phyloP scores from a whole-genome alignment of 2,329 filamentous ascomycete genomes.

The Ceratocystis ficicola region DNA sequence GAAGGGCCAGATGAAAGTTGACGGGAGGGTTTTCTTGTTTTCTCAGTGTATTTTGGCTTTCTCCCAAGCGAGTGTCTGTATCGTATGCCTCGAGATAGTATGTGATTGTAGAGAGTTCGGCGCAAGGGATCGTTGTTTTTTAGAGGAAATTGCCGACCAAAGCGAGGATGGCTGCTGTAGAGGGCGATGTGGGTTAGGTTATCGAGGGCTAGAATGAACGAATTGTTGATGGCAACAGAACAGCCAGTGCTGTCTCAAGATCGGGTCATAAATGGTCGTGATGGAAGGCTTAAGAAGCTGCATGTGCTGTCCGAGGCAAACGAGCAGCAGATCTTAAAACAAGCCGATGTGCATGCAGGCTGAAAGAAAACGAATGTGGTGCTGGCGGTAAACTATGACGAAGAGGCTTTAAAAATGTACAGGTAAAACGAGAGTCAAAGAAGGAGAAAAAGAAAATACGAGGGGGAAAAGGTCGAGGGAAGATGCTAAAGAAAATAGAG shows the following conservation, averaged over 20 bases:
- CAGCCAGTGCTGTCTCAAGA: background rate
- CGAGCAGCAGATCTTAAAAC: background rate
- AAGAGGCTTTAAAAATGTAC: constrained; percentile 13
- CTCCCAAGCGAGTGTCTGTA: no score
- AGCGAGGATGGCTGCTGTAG: no score
- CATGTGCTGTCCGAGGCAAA: background rate
- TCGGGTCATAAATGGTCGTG: background rate
- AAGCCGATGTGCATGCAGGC: background rate
- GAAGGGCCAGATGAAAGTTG: background rate
- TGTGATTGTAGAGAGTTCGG: no score
- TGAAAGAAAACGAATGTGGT: constrained; percentile 2
- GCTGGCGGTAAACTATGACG: constrained; percentile 4
- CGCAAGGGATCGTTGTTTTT: no score
- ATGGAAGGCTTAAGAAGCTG: background rate
- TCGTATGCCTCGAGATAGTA: no score
- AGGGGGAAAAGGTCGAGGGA: constrained; percentile 9
- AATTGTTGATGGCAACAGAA: no score
- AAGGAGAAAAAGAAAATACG: constrained; percentile 14
- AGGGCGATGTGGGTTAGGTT: no score
- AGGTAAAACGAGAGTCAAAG: constrained; percentile 14
- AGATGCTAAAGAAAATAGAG: constrained; percentile 21
- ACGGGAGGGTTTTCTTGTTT: no score
- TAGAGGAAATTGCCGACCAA: no score
- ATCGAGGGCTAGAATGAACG: no score
- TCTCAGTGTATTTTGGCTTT: no score